Evolutionary conservation across 176 grass and related monocot species (phyloP).

Genomic region (Hordeum marinum): DNA sequence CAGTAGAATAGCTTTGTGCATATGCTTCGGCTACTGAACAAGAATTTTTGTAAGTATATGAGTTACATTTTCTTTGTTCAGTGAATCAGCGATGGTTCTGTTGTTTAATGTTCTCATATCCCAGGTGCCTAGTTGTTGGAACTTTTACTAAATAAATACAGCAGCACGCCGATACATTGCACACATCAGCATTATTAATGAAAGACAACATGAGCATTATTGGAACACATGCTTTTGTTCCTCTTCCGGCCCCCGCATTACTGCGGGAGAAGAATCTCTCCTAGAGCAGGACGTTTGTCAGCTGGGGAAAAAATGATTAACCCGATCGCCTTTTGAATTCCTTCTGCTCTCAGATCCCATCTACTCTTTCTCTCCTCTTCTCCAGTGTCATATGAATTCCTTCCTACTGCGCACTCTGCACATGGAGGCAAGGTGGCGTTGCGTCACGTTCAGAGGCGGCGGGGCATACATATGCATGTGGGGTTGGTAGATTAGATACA

Average conservation of each 20-base stretch:
- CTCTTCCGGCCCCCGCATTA: no score
- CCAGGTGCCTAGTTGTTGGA: neutral
- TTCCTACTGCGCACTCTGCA: neutral
- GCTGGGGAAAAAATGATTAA: neutral
- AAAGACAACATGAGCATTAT: no score
- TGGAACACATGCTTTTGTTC: neutral
- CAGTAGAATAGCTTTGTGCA: slow-evolving; percentile 17
- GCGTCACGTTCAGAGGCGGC: neutral
- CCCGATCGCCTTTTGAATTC: neutral
- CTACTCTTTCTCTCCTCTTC: slow-evolving; percentile 18
- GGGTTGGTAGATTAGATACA: slow-evolving; percentile 28
- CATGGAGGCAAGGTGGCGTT: slow-evolving; percentile 12
- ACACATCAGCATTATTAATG: neutral
- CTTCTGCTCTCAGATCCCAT: neutral
- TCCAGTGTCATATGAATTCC: no score
- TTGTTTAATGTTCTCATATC: neutral
- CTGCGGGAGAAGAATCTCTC: neutral
- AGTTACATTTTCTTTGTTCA: neutral
- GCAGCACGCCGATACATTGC: neutral
- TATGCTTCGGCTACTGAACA: slow-evolving; percentile 15
- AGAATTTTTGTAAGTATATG: slow-evolving; percentile 35
- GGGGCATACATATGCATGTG: neutral
- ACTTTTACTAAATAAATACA: neutral
- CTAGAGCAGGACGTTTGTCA: neutral
- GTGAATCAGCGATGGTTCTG: neutral